A percentile compares a stretch with the other conserved stretches of the same genome.
phyloP scores from a whole-genome alignment of 305 asterid species.

The Solanum aculeatissimum region DNA sequence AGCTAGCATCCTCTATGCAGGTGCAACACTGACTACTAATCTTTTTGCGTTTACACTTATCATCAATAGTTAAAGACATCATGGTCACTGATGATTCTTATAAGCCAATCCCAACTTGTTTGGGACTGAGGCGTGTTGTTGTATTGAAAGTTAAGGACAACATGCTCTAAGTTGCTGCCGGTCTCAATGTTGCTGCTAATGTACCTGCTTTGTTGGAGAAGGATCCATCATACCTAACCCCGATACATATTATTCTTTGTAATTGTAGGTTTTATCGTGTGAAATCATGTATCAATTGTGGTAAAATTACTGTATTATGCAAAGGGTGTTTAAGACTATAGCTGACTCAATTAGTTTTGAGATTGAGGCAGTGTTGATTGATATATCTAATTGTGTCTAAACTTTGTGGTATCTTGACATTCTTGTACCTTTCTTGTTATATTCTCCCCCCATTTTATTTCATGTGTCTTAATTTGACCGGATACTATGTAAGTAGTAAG shows the following conservation, averaged over 20 bases:
- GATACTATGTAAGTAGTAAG: background rate
- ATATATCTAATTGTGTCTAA: background rate
- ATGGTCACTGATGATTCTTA: background rate
- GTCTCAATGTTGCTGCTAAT: background rate
- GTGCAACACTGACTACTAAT: slow-evolving; percentile 27
- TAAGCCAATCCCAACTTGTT: background rate
- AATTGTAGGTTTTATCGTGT: background rate
- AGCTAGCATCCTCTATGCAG: slow-evolving; percentile 13
- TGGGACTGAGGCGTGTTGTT: background rate
- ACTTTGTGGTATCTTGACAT: background rate
- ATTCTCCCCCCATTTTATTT: background rate
- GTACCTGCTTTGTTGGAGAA: background rate
- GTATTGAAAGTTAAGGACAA: background rate
- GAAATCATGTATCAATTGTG: background rate
- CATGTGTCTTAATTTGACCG: background rate
- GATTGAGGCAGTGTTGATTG: background rate
- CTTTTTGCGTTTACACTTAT: slow-evolving; percentile 20
- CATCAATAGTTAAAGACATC: slow-evolving; percentile 6
- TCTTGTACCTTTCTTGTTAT: background rate
- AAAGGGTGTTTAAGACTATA: background rate
- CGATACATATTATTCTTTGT: background rate
- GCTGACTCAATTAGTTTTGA: background rate
- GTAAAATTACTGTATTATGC: background rate
- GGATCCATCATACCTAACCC: slow-evolving; percentile 7
- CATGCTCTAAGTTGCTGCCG: background rate